Base-by-base conservation (phyloP, 305 asterid genomes). In the Caryopteris hybrid region DNA sequence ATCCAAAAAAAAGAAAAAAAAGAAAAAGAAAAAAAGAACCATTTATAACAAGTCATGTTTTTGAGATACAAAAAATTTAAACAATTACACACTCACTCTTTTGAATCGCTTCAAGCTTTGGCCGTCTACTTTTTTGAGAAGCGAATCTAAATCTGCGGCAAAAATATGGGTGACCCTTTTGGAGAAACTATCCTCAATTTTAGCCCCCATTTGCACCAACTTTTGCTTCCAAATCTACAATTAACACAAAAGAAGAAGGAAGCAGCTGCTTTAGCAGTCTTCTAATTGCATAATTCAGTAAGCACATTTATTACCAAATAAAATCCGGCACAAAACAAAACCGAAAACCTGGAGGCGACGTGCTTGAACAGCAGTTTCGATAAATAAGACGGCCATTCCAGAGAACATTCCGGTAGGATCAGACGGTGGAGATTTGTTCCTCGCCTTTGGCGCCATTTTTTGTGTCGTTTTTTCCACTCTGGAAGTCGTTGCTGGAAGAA, bases 201-300 rank as follows among this genome's bases (percentile, higher is more conserved):
- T 79, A 13, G 89, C 95, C 36, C 97, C 98, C 98, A 94, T 82
- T 76, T 94, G 98, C 74, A 73, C 80, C 79, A 94, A 68, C 64
- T 85, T 91, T 39, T 79, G 88, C 86, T 87, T 82, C 99, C 99
- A 94, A 74, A 94, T 91, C 99, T 92, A 59, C 47, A 68, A 18
- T 25, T 27, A 61, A 62, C 13, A 10, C 5, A 6, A 0, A 29
- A 11, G 2, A 29, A 29, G 6, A 34, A 47, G 10, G 12, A 3
- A 33, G 16, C 3, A 29, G 34, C 0, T 47, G 10, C 23, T 45
- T 11, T n/a, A 16, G 46, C 18, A 46, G 67, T 12, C 13, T 13
- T 23, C 34, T 34, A 17, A 38, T 14, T 39, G 51, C 53, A 29
- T n/a, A 60, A 53, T 39, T 33, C 72, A 36, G 54, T 14, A 7